A percentile compares a stretch with the other conserved stretches of the same genome.
These are phyloP conservation scores for Mycena pura DNA, from an alignment of 768 basidiomycete species.

Conservation along the genomic window DNA sequence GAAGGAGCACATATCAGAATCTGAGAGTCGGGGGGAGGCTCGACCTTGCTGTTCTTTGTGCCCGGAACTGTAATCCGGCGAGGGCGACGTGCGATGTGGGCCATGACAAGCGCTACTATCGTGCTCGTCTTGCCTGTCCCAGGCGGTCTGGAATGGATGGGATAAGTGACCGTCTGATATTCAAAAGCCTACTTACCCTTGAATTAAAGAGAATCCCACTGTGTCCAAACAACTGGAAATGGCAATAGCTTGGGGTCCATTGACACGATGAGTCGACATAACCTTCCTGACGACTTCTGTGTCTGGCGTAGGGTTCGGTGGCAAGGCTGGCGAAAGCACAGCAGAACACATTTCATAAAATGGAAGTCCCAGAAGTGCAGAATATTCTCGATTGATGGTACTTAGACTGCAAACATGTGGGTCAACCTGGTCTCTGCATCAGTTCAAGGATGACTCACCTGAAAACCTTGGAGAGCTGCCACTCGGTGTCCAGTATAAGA, in stretches of 20 bases:
- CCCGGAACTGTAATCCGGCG: slow-evolving; percentile 47
- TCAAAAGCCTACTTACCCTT: slow-evolving; percentile 70
- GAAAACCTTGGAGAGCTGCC: slow-evolving; percentile 81
- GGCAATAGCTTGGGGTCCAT: slow-evolving; percentile 93
- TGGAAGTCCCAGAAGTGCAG: slow-evolving; percentile 80
- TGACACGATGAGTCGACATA: slow-evolving; percentile 77
- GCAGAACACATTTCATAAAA: slow-evolving; percentile 80
- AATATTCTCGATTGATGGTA: slow-evolving; percentile 92
- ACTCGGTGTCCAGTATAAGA: slow-evolving; percentile 67
- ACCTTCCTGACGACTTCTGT: slow-evolving; percentile 61
- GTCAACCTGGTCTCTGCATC: background rate
- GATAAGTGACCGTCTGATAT: background rate
- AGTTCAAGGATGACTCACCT: slow-evolving; percentile 58
- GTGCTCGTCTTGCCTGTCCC: slow-evolving; percentile 99
- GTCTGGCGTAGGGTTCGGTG: slow-evolving; percentile 52
- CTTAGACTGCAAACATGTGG: slow-evolving; percentile 67
- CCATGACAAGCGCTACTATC: slow-evolving; percentile 91
- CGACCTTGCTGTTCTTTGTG: slow-evolving; percentile 46
- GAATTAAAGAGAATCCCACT: slow-evolving; percentile 88
- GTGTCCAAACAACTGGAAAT: slow-evolving; percentile 76
- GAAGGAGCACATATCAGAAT: slow-evolving; percentile 95
- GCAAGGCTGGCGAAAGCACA: slow-evolving; percentile 73
- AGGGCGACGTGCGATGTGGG: slow-evolving; percentile 72
- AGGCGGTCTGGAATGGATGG: slow-evolving; percentile 69
- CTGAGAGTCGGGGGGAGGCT: slow-evolving; percentile 58